These are phyloP conservation scores for Saccharomyces eubayanus DNA, from an alignment of 805 yeast species.

Conservation along the genomic window DNA sequence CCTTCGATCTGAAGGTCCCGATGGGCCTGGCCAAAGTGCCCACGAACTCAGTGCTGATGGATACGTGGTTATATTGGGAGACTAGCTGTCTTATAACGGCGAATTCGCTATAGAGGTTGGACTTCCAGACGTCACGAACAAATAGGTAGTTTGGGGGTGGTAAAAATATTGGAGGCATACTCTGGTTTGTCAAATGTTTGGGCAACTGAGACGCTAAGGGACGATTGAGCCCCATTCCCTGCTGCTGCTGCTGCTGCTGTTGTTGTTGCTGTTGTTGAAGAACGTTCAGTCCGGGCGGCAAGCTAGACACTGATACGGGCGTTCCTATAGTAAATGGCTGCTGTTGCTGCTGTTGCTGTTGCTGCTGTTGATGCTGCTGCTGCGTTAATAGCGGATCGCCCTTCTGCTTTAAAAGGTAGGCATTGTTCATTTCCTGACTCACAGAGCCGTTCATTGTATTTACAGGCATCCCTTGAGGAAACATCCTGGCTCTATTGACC, in stretches of 20 bases:
- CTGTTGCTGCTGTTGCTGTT: slow-evolving; percentile 7
- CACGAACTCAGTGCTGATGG: slow-evolving; percentile 87
- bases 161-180: slow-evolving; percentile 13
- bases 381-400: slow-evolving; percentile 13
- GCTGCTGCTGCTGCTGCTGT: slow-evolving; percentile 7
- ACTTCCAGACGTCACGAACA: slow-evolving; percentile 66
- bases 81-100: slow-evolving; percentile 50
- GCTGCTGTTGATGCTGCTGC: slow-evolving; percentile 3
- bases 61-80: slow-evolving; percentile 45
- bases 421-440: slow-evolving; percentile 16
- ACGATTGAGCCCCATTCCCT: slow-evolving; percentile 11
- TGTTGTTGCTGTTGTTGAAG: slow-evolving; percentile 16
- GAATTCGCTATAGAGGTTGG: slow-evolving; percentile 61
- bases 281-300: slow-evolving; percentile 25
- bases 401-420: slow-evolving; percentile 25
- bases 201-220: slow-evolving; percentile 3
- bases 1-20: slow-evolving; percentile 80
- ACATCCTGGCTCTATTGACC: slow-evolving; percentile 18
- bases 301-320: slow-evolving; percentile 6
- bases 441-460: slow-evolving; percentile 10
- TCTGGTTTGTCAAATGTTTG: slow-evolving; percentile 1
- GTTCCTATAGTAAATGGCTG: slow-evolving; percentile 11
- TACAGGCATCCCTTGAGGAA: slow-evolving; percentile 11
- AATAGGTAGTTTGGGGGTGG: slow-evolving; percentile 33
- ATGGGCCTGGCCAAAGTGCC: slow-evolving; percentile 95